Conservation (phyloP, 345 rosid species). For the Excoecaria agallocha region DNA sequence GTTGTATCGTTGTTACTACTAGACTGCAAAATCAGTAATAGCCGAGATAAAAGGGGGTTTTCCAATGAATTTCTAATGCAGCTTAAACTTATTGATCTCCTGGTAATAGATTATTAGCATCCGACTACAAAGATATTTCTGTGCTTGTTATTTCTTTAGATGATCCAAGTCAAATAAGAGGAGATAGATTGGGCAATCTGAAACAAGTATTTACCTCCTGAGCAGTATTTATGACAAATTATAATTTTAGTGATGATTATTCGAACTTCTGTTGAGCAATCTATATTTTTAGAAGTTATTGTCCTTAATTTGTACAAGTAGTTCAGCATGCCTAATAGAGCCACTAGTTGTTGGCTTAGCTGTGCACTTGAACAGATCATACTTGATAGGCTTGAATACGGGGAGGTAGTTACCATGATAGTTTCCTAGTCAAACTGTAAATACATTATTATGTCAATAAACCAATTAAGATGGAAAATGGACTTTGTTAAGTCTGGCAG, state of each 20-base stretch:
- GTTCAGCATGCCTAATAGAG: neutral
- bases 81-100: neutral
- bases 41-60: neutral
- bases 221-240: neutral
- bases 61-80: neutral
- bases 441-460: neutral
- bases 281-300: neutral
- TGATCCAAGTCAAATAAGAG: neutral
- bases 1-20: neutral
- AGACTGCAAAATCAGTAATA: neutral
- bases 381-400: neutral
- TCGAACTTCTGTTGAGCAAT: neutral
- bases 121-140: too few relatives aligned
- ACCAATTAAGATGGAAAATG: neutral
- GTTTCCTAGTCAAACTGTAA: neutral
- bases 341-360: neutral
- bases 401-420: neutral
- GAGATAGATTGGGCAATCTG: neutral
- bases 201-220: neutral
- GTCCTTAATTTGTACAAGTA: neutral
- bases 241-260: neutral
- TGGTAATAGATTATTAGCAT: neutral
- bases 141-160: too few relatives aligned
- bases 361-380: neutral
- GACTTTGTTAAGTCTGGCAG: neutral